These are phyloP conservation scores for Berberis vulgaris DNA, from an alignment of 164 flowering plant species.

Conservation along the genomic window DNA sequence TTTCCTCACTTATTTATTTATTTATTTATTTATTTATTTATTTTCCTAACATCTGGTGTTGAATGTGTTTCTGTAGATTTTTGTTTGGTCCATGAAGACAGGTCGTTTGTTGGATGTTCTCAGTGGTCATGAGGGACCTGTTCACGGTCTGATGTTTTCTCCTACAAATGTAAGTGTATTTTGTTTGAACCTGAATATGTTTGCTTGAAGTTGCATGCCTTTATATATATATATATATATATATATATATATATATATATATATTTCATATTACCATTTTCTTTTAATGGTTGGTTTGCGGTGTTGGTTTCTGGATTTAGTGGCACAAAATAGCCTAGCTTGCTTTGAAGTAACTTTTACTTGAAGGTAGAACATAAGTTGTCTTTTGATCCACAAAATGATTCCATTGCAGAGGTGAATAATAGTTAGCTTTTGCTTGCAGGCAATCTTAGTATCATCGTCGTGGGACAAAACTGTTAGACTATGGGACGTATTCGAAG, in stretches of 20 bases:
- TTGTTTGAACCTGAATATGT: neutral
- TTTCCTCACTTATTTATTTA: neutral
- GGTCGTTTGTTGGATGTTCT: slow-evolving; percentile 89
- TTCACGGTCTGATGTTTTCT: slow-evolving; percentile 93
- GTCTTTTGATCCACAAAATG: neutral
- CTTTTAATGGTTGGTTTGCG: too few relatives aligned
- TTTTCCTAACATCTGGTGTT: slow-evolving; percentile 6
- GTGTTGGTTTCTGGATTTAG: too few relatives aligned
- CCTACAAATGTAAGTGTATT: slow-evolving; percentile 64
- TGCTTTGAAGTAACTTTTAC: too few relatives aligned
- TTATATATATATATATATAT: too few relatives aligned
- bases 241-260: too few relatives aligned
- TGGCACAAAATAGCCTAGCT: too few relatives aligned
- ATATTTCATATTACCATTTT: too few relatives aligned
- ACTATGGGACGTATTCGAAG: slow-evolving; percentile 89
- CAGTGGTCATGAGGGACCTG: slow-evolving; percentile 98
- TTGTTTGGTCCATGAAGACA: slow-evolving; percentile 99
- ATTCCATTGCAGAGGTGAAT: slow-evolving; percentile 3
- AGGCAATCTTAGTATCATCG: slow-evolving; percentile 86
- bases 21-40: neutral
- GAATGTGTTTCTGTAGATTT: slow-evolving; percentile 41
- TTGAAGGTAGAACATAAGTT: neutral
- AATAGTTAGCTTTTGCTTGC: slow-evolving; percentile 9
- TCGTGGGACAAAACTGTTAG: slow-evolving; percentile 98
- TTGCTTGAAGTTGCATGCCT: neutral